Percentiles rank a stretch among this genome's conserved stretches.
These are phyloP conservation scores for Oropetium thomaeum DNA, from an alignment of 176 grass and related monocot species.

Conservation along the genomic window DNA sequence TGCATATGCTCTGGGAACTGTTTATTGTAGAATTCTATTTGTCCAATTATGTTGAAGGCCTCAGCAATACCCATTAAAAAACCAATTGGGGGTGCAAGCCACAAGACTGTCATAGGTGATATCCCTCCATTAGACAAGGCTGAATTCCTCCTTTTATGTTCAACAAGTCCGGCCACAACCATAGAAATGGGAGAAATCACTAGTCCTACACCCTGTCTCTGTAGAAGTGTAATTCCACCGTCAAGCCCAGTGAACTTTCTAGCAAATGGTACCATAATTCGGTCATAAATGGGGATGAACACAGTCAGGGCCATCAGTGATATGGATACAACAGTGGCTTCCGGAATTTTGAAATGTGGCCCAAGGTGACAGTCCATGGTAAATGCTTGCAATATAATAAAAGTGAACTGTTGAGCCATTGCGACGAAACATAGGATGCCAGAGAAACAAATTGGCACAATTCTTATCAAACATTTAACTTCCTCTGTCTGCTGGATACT, in stretches of 20 bases:
- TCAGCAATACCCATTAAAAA: conserved; percentile 66
- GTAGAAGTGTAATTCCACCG: conserved; percentile 71
- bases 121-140: conserved; percentile 57
- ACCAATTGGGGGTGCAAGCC: conserved; percentile 73
- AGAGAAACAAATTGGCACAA: conserved; percentile 67
- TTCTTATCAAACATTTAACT: conserved; percentile 73
- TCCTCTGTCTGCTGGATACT: conserved; percentile 81
- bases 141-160: conserved; percentile 55
- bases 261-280: conserved; percentile 54
- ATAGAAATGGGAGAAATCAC: conserved; percentile 51
- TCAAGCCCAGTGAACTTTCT: conserved; percentile 54
- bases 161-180: conserved; percentile 68
- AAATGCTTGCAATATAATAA: conserved; percentile 53
- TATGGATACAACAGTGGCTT: conserved; percentile 52
- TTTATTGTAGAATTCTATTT: conserved; percentile 84
- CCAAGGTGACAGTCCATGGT: conserved; percentile 64
- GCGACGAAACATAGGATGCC: conserved; percentile 61
- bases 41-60: conserved; percentile 66
- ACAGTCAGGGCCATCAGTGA: conserved; percentile 44
- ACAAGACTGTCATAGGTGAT: conserved; percentile 58
- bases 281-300: conserved; percentile 67
- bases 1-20: conserved; percentile 86
- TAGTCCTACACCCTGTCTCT: conserved; percentile 71
- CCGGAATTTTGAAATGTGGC: conserved; percentile 56
- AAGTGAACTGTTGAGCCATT: conserved; percentile 65